Base-by-base conservation (phyloP, 805 yeast species). In the Metschnikowia lochheadii region DNA sequence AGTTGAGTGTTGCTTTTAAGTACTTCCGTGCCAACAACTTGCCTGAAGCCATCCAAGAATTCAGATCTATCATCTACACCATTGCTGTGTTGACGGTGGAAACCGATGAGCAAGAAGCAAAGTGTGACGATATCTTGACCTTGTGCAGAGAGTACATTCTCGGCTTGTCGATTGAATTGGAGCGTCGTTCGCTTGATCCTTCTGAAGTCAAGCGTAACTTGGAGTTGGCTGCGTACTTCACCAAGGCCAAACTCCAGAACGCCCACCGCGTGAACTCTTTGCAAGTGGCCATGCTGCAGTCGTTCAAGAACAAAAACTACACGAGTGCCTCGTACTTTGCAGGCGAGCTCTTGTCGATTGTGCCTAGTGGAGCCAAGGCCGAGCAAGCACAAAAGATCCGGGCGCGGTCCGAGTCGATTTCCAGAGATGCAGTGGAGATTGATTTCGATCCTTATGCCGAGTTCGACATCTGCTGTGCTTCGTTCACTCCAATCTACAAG, bases 221-320 rank as follows among this genome's bases (percentile, higher is more conserved):
- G 63, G 98, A 94, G 69, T 75, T 94, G 58, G 98, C 99, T 5
- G 95, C 98, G 1, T 92, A 92, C 70, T 95, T 94, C 76, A 89
- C 99, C 13, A 84, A 81, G 64, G 85, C 91, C 26, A 81, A 86
- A 56, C 78, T 94, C 59, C 89, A 86, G 56, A 84, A 87, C 34
- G 85, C 86, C 6, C 99, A 94, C 69, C 81, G 86, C 52, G 81
- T 85, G 48, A 85, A 89, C 63, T 96, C 98, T 11, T 77, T 90
- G 61, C 95, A 89, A 67, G 96, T 90, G 50, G 99, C 99, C 37
- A 87, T 92, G 94, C 83, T 87, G 41, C 96, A 89, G 73, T 82
- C 94, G 37, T 90, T 88, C 79, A 88, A 87, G 66, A 78, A 85
- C 66, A 90, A 91, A 68, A 92, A 94, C 71, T 94, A 72, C 71